Percentiles rank a stretch among this genome's conserved stretches.
Evolutionary conservation across 306 rosid genomes (phyloP).

Genomic region (Prunus mongolica): DNA sequence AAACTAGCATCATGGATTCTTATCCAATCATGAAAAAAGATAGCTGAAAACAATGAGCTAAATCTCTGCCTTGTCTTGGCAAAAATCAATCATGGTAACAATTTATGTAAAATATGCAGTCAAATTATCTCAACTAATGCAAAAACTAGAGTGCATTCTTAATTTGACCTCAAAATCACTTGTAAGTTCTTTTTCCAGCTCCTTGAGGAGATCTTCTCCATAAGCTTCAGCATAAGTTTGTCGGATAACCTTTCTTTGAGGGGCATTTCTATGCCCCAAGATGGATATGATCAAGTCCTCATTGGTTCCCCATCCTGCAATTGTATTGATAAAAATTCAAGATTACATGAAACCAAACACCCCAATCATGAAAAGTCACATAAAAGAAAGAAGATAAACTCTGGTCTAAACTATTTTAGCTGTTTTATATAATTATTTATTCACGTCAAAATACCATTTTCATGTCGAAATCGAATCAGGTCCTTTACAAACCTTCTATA

Average conservation of each 20-base stretch:
- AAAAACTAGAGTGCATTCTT: neutral
- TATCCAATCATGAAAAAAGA: neutral
- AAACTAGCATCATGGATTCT: too few relatives aligned
- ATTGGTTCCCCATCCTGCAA: constrained; percentile 62
- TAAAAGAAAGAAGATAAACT: neutral
- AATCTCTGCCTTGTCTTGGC: neutral
- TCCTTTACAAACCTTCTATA: neutral
- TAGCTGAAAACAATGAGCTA: neutral
- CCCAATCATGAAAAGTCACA: neutral
- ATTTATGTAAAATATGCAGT: neutral
- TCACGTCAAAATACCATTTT: neutral
- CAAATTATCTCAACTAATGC: neutral
- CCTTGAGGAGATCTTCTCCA: constrained; percentile 49
- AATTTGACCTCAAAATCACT: constrained; percentile 53
- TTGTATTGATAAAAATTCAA: neutral
- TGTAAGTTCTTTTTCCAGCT: constrained; percentile 52
- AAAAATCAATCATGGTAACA: neutral
- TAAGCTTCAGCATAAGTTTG: constrained; percentile 32
- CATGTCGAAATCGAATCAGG: neutral
- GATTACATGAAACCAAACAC: neutral
- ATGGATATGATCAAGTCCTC: constrained; percentile 48
- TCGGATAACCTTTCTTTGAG: constrained; percentile 38
- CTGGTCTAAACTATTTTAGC: neutral
- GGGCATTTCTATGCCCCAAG: constrained; percentile 50
- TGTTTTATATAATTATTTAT: neutral